Conservation (phyloP, 2,329 filamentous ascomycete genomes). For the Ilyonectria sp. region DNA sequence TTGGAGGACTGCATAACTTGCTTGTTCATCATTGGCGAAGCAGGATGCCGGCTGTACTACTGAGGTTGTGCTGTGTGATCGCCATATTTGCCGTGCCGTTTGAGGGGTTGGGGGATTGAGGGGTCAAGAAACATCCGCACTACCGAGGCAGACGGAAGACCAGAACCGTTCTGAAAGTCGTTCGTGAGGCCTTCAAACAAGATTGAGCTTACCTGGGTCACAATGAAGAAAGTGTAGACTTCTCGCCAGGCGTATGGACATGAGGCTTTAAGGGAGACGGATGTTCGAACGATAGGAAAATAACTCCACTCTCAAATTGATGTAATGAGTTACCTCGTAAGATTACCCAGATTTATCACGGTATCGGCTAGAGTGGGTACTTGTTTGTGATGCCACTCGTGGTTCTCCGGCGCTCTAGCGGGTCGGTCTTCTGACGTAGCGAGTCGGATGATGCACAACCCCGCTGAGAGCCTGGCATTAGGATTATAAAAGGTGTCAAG, state of each 20-base stretch:
- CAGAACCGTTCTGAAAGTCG: background rate
- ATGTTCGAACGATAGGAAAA: background rate
- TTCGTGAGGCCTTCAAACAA: background rate
- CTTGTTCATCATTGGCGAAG: background rate
- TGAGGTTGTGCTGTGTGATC: background rate
- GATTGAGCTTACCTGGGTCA: background rate
- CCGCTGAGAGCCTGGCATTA: background rate
- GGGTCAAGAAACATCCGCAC: background rate
- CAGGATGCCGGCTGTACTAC: background rate
- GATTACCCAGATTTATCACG: background rate
- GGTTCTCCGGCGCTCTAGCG: slow-evolving; percentile 17
- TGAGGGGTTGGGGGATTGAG: background rate
- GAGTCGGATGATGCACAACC: slow-evolving; percentile 32
- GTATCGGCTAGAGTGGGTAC: background rate
- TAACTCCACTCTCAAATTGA: background rate
- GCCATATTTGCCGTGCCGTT: background rate
- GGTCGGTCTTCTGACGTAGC: slow-evolving; percentile 36
- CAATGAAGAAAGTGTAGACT: background rate
- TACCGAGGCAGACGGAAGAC: background rate
- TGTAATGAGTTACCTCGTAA: background rate
- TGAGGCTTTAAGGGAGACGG: background rate
- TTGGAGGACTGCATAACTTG: background rate
- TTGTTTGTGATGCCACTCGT: background rate
- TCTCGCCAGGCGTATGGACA: background rate
- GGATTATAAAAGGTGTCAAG: slow-evolving; percentile 33